phyloP scores from a whole-genome alignment of 345 rosid genomes.

The Syzygium aqueum region DNA sequence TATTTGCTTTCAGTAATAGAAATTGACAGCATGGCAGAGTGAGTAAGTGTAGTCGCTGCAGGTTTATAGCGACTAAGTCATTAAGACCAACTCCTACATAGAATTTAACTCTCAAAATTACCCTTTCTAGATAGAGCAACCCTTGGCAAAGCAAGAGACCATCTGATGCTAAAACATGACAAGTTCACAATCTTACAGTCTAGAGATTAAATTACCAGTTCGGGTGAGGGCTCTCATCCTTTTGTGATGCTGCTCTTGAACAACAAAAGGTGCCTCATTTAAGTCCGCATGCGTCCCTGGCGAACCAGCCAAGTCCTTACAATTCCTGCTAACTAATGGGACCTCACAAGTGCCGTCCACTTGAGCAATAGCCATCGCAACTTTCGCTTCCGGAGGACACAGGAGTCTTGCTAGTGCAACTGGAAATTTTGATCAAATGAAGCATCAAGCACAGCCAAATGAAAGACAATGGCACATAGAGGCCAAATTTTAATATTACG shows the following conservation, averaged over 20 bases:
- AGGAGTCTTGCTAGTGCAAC: constrained; percentile 77
- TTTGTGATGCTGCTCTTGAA: constrained; percentile 59
- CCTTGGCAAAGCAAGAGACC: not conserved
- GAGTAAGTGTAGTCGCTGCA: not conserved
- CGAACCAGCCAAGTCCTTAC: constrained; percentile 12
- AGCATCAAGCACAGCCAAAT: not conserved
- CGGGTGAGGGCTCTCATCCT: constrained; percentile 53
- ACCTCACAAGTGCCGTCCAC: constrained; percentile 60
- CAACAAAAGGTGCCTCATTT: constrained; percentile 49
- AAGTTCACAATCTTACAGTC: not conserved
- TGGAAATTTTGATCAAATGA: constrained; percentile 7
- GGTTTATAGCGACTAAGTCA: not conserved
- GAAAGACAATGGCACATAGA: not conserved
- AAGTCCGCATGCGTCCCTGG: constrained; percentile 39
- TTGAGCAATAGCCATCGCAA: constrained; percentile 52
- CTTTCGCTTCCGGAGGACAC: constrained; percentile 77
- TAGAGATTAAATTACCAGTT: constrained; percentile 37
- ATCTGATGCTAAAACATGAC: not conserved
- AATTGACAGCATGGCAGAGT: not conserved
- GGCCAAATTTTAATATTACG: not conserved
- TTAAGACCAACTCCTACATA: not conserved
- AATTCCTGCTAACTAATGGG: constrained; percentile 22
- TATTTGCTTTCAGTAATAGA: not conserved
- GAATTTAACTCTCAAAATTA: not conserved
- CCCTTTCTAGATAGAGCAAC: not conserved